Conservation (phyloP, 179 eudicot species). For the Gypsophila paniculata region DNA sequence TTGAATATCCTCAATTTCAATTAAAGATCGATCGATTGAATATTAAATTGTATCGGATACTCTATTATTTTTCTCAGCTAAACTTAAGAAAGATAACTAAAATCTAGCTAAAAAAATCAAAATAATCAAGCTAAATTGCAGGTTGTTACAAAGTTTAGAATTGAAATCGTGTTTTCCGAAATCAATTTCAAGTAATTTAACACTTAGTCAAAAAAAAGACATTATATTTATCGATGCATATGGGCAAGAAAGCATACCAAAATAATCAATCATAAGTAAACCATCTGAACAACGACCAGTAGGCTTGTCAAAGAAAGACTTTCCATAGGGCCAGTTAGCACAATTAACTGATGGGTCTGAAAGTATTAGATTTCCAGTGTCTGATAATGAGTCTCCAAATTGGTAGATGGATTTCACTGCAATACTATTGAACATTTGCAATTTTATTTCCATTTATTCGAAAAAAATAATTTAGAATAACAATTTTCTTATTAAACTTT, state of each 20-base stretch:
- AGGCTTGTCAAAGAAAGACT: background rate
- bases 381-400: constrained; percentile 11
- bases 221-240: background rate
- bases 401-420: background rate
- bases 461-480: background rate
- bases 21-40: too few species aligned
- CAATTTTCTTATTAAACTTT: too few species aligned
- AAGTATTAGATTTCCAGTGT: constrained; percentile 2
- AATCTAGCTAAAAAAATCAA: too few species aligned
- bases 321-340: background rate
- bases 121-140: too few species aligned
- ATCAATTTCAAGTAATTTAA: too few species aligned
- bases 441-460: background rate
- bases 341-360: background rate
- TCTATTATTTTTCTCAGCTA: too few species aligned
- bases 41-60: too few species aligned
- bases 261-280: constrained; percentile 3
- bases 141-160: too few species aligned
- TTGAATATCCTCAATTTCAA: too few species aligned
- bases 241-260: background rate
- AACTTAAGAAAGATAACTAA: too few species aligned
- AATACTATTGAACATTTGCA: background rate
- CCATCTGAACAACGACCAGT: constrained; percentile 14
- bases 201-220: too few species aligned
- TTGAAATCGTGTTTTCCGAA: too few species aligned